Evolutionary conservation across 1,284 basidiomycete genomes (phyloP).

Genomic region (Austroboletus novae-zelandiae): DNA sequence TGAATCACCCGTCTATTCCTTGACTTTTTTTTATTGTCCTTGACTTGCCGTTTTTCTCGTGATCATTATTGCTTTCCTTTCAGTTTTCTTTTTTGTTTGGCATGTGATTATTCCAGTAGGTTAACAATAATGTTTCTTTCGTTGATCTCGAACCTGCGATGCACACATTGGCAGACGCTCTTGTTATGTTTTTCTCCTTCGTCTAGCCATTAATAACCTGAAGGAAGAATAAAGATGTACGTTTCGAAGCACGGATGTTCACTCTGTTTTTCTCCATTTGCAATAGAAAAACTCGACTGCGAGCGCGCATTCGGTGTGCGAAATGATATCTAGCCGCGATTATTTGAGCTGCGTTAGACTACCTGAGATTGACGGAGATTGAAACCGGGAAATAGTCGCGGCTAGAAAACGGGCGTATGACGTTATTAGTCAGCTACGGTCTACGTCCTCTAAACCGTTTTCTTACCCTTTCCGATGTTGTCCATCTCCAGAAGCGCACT

Average conservation of each 20-base stretch:
- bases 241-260: neutral
- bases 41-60: slow-evolving; percentile 8
- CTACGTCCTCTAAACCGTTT: neutral
- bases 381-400: neutral
- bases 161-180: neutral
- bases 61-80: slow-evolving; percentile 35
- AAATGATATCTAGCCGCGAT: too few species aligned
- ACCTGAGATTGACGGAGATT: slow-evolving; percentile 2
- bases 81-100: neutral
- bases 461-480: slow-evolving; percentile 39
- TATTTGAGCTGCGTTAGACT: too few species aligned
- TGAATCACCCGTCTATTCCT: slow-evolving; percentile 4
- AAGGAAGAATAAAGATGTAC: slow-evolving; percentile 13
- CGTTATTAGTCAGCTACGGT: slow-evolving; percentile 9
- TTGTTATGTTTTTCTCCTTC: neutral
- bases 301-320: too few species aligned
- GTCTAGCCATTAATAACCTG: neutral
- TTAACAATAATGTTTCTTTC: slow-evolving; percentile 8
- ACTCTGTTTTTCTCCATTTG: too few species aligned
- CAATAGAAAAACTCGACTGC: too few species aligned
- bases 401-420: slow-evolving; percentile 4
- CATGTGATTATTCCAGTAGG: slow-evolving; percentile 15
- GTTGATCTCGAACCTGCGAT: slow-evolving; percentile 1
- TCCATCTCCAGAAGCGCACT: slow-evolving; percentile 41
- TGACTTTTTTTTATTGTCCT: neutral